Base-by-base conservation (phyloP, 2,329 filamentous ascomycete species). In the Tolypocladium amazonense region DNA sequence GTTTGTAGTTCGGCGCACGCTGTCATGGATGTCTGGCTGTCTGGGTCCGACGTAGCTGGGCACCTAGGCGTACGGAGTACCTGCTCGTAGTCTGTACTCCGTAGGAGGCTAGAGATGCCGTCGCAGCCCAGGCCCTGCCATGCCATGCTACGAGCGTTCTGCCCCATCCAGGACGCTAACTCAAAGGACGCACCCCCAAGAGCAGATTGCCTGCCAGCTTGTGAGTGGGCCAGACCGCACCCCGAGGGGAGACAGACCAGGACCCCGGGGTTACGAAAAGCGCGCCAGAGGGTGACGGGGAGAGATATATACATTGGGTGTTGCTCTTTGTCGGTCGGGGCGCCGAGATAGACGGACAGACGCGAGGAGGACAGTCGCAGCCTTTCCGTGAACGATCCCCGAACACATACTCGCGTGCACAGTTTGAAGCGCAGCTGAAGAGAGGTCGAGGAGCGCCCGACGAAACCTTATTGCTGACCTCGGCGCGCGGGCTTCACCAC, bases 231-330 rank as follows among this genome's bases (percentile, higher is more conserved):
- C 30, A 43, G 55, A 25, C 23, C 5, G 55, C 45, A 45, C 56
- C 56, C 56, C 39, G 27, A 47, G 25, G 56, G 39, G 56, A 43
- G 37, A 15, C 38, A 56, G 38, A 35, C 56, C 30, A 56, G 56
- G 33, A 56, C 60, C 53, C 39, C 57, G 37, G 60, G 39, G 27
- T 14, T 18, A n/a, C 53, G 33, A 35, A 56, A 53, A 38, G 56
- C 41, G 58, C 57, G 50, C 50, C 35, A 50, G 54, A 57, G 60
- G 50, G 58, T 38, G 58, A 60, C 39, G 59, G 57, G 58, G 37
- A 58, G 27, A 61, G 60, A 63, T 62, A 59, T 63, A 60, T 63
- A 61, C 59, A 62, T 62, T 62, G 62, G 59, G 58, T 56, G 58
- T 59, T 56, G 54, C 54, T 56, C 35, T 27, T n/a, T 4, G 35